Conservation (phyloP, 2,329 filamentous ascomycete genomes). For the Sporothrix pallida region DNA sequence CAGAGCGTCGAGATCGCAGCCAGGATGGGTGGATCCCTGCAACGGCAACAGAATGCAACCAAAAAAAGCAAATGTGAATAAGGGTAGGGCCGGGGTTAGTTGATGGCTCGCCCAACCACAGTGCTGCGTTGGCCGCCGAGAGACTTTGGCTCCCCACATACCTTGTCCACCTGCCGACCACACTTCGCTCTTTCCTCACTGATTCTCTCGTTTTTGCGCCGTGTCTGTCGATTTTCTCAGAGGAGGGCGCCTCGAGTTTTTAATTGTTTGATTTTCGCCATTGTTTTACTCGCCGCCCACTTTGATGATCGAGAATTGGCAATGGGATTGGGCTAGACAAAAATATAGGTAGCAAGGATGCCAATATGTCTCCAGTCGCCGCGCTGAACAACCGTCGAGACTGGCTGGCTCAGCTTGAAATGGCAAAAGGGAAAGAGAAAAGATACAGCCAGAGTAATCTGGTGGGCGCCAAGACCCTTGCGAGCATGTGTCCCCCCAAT, state of each 20-base stretch:
- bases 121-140: conserved; percentile 31
- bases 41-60: conserved; percentile 32
- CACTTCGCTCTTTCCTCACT: conserved; percentile 19
- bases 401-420: background rate
- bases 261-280: background rate
- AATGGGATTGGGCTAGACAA: background rate
- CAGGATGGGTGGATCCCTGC: conserved; percentile 38
- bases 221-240: background rate
- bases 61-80: conserved; percentile 21
- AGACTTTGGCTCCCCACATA: background rate
- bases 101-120: conserved; percentile 32
- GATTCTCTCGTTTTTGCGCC: background rate
- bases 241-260: background rate
- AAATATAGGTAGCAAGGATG: background rate
- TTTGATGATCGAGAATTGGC: background rate
- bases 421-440: background rate
- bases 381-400: background rate
- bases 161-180: conserved; percentile 31
- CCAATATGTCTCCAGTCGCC: background rate
- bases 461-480: conserved; percentile 28
- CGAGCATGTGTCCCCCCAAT: conserved; percentile 27
- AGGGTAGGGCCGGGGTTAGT: conserved; percentile 29
- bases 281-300: background rate
- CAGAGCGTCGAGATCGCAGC: conserved; percentile 42
- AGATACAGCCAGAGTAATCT: background rate